phyloP scores from a whole-genome alignment of 257 asterid genomes.

The Gardenia jasminoides region DNA sequence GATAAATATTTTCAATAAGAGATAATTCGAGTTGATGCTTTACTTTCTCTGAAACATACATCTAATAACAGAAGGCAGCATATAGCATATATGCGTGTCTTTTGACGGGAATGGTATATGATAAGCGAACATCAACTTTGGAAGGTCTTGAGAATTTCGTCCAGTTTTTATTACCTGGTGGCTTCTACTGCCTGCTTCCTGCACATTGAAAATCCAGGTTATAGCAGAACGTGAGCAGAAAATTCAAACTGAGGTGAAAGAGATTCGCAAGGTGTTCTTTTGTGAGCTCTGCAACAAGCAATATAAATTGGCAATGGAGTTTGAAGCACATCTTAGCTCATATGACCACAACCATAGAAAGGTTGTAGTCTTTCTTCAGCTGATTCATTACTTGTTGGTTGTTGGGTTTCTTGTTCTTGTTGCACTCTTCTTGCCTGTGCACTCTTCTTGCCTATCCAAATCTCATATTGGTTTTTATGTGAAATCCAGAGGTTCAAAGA shows the following conservation, averaged over 20 bases:
- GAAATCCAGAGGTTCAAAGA: constrained; percentile 81
- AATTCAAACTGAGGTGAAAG: constrained; percentile 91
- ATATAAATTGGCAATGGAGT: constrained; percentile 95
- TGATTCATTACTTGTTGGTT: constrained; percentile 2
- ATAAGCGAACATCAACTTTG: constrained; percentile 83
- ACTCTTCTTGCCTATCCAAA: constrained; percentile 2
- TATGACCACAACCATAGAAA: constrained; percentile 99
- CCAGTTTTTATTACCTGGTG: constrained; percentile 99
- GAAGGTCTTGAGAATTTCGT: constrained; percentile 95
- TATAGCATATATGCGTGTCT: constrained; percentile 88
- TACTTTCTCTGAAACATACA: constrained; percentile 65
- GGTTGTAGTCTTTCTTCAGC: constrained; percentile 33
- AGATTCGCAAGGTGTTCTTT: constrained; percentile 87
- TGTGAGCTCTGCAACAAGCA: constrained; percentile 99
- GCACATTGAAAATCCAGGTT: constrained; percentile 99
- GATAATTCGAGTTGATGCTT: constrained; percentile 60
- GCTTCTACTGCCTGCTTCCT: constrained; percentile 99
- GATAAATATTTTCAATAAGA: constrained; percentile 27
- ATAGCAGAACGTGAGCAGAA: constrained; percentile 97
- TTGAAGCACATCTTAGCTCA: constrained; percentile 95
- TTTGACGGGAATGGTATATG: constrained; percentile 89
- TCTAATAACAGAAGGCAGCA: constrained; percentile 97
- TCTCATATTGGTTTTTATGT: constrained; percentile 5
- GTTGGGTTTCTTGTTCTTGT: constrained; percentile 16
- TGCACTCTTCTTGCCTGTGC: constrained; percentile 15